Base-by-base conservation (phyloP, 2,329 filamentous ascomycete species). In the Penicillium sp. region DNA sequence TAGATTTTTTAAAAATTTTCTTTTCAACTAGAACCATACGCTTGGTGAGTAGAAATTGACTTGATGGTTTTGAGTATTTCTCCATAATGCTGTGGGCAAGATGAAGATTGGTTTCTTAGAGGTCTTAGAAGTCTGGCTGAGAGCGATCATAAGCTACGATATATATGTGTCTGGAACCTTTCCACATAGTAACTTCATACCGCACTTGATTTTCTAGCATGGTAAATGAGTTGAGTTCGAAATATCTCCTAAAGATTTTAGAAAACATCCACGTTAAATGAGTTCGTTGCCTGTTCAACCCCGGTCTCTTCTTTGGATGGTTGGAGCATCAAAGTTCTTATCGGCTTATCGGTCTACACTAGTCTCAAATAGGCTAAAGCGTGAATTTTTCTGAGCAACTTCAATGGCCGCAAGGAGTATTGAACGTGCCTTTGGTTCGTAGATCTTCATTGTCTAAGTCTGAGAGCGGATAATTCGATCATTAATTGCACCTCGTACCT, bases 281-380 rank as follows among this genome's bases (percentile, higher is more conserved):
- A 19, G 19, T 16, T 48, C 10, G 19, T 17, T 28, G 11, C 11
- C 14, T 8, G 8, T 17, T 31, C 22, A 30, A 45, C 22, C 50
- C 41, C 28, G 4, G 38, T 11, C 19, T 30, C 16, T 35, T 22
- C 22, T 22, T 22, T 22, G 22, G 22, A 22, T 3, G 22, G 22
- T 22, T 22, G 14, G 8, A 35, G 17, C 35, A 38, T 41, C 45
- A 12, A 53, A 57, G 14, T 58, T 19, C 53, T 65, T 64, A 61
- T 63, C 59, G 50, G 57, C 62, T 61, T 67, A 67, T 66, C 63
- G 17, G 1, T 5, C 0, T 4, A n/a, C 58, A 47, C 63, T 66
- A 66, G 55, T 42, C 59, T 59, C 3, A 42, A 60, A 44, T 19
- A 33, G 54, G 63, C 37, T 60, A 64, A 50, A 50, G 47, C 37